Base-by-base conservation (phyloP, 2,329 filamentous ascomycete genomes). In the Trichoderma breve region DNA sequence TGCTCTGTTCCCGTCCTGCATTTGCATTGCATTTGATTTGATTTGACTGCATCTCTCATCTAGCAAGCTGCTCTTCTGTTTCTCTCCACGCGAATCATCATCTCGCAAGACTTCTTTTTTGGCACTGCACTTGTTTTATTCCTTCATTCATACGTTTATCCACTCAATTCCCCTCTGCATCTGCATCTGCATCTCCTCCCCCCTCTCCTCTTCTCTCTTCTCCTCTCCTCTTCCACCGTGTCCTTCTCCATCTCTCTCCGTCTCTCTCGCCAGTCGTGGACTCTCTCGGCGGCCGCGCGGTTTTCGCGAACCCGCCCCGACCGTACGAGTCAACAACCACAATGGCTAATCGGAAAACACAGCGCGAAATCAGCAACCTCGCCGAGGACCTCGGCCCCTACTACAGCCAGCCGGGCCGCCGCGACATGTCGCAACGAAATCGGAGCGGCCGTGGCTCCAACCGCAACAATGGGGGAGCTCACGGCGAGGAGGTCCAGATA, bases 361-460 rank as follows among this genome's bases (percentile, higher is more conserved):
- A 78, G 75, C 74, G 76, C 73, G 79, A 81, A 76, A 72, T 81
- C 74, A 78, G 77, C 73, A 78, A 78, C 55, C 80, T 81, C 72
- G 74, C 76, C 61, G 79, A 81, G 75, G 76, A 81, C 62, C 79
- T 81, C 64, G 80, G 80, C 9, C 78, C 79, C 14, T 80, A 78
- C 69, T 81, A 78, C 72, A 76, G 79, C 47, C 74, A 76, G 70
- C 75, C 76, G 21, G 60, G 61, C 43, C 60, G 57, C 53, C 68
- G 53, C 47, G 66, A 69, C 14, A 85, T 84, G 83, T 84, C 83
- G 57, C 83, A 84, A 76, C 80, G 83, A 73, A 84, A 83, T 73
- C 82, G 83, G 70, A 83, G 82, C 75, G 82, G 82, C 66, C 83
- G 83, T 73, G 83, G 82, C 51, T 83, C 82, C 53, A 83, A 82